Evolutionary conservation across 1,284 basidiomycete species (phyloP).

Genomic region (Marasmius tenuissimus): DNA sequence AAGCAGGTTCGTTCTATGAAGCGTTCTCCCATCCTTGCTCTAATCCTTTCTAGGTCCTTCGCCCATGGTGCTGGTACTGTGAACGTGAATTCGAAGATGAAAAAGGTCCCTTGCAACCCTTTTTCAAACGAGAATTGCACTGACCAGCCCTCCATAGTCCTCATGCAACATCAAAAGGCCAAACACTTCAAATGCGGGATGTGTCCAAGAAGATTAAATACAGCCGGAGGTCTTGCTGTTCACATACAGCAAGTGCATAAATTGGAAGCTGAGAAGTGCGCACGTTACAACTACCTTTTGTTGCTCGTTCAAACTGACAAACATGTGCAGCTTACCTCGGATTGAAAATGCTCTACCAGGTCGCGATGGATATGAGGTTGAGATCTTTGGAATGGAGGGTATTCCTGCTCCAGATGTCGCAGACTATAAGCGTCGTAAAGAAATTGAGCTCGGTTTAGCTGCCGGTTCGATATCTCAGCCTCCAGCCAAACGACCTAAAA

Average conservation of each 20-base stretch:
- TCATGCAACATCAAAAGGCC: conserved; percentile 99
- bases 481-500: conserved; percentile 78
- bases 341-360: conserved; percentile 97
- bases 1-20: background rate
- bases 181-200: conserved; percentile 98
- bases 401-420: conserved; percentile 93
- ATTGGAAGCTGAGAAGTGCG: conserved; percentile 93
- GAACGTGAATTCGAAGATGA: conserved; percentile 99
- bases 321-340: conserved; percentile 57
- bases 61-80: conserved; percentile 99
- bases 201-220: conserved; percentile 94
- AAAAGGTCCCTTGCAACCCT: conserved; percentile 59
- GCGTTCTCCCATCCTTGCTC: background rate
- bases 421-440: conserved; percentile 93
- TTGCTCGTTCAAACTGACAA: conserved; percentile 13
- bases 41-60: conserved; percentile 59
- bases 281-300: conserved; percentile 9
- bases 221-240: conserved; percentile 96
- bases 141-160: conserved; percentile 51
- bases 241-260: conserved; percentile 99
- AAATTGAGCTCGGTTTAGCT: conserved; percentile 86
- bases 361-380: conserved; percentile 96
- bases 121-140: no score
- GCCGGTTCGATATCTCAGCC: conserved; percentile 80
- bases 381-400: conserved; percentile 99